Base-by-base conservation (phyloP, 2,329 filamentous ascomycete genomes). In the Didymella pomorum region DNA sequence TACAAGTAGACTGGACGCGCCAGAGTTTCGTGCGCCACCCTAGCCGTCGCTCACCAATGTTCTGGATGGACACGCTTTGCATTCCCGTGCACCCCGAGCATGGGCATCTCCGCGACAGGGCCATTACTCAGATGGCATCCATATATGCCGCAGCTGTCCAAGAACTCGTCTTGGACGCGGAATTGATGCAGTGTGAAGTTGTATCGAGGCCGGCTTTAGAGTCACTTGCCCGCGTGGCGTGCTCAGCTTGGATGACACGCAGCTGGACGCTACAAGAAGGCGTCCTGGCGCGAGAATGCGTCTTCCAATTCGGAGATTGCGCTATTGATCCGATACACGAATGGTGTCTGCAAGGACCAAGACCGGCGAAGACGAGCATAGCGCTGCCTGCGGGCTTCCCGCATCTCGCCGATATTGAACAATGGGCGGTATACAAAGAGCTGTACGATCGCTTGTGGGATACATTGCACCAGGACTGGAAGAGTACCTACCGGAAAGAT, bases 61-160 rank as follows among this genome's bases (percentile, higher is more conserved):
- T 67, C 42, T 66, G 63, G 63, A 57, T 66, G 39, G 65, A 67
- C 52, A 66, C 65, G 4, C 50, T 67, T 2, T 67, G 65, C 48
- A 61, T 64, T 12, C 65, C 63, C 6, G 59, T 61, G 14, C 44
- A 29, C 16, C 31, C 56, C 12, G 26, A 26, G 44, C 47, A 52
- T 31, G 28, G 21, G 20, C 6, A 21, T 18, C 46, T 58, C 14
- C 47, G 48, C n/a, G 28, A 42, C 7, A 53, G 21, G 18, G 47
- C 43, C 20, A 62, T 67, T 28, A 49, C 56, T n/a, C 37, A 56
- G 9, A 66, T 66, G 61, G 52, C 57, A 11, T 42, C 52, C 14
- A 61, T 66, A 21, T 66, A 64, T 42, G 64, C 58, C 10, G 53
- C 43, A 9, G 48, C 62, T 21, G 20, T 47, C 11, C 46, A 47